phyloP scores from a whole-genome alignment of 495 filamentous ascomycete genomes.

The Chaetomidium leptoderma region DNA sequence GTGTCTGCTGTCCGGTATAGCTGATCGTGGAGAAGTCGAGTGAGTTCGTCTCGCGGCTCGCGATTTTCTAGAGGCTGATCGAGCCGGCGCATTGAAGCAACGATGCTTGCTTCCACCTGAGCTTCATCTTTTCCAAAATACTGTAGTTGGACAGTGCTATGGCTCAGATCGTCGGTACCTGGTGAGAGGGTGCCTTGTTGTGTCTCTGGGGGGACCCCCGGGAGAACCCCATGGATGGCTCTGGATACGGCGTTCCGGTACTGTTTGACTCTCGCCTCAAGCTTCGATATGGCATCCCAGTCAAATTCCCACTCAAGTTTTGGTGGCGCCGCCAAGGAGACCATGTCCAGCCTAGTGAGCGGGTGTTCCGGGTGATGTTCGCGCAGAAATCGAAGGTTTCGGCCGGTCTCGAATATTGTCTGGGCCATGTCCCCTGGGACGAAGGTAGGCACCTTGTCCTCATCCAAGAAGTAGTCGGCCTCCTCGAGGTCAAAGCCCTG shows the following conservation, averaged over 20 bases:
- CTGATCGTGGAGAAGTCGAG: conserved; percentile 27
- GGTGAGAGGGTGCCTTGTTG: neutral
- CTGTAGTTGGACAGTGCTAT: conserved; percentile 27
- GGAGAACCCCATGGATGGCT: conserved; percentile 32
- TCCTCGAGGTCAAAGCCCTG: conserved; percentile 48
- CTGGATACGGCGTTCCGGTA: conserved; percentile 56
- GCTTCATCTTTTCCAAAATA: conserved; percentile 49
- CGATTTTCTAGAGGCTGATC: conserved; percentile 29
- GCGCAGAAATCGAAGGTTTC: conserved; percentile 69
- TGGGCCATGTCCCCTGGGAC: conserved; percentile 60
- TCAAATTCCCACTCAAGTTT: conserved; percentile 67
- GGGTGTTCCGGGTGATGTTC: conserved; percentile 74
- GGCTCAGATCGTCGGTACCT: neutral
- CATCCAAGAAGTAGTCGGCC: conserved; percentile 57
- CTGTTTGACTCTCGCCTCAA: conserved; percentile 56
- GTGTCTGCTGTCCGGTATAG: conserved; percentile 24
- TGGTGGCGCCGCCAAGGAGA: conserved; percentile 48
- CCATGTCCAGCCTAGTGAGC: conserved; percentile 50
- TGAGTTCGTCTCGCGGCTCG: conserved; percentile 31
- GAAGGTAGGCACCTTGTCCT: conserved; percentile 61
- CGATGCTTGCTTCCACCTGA: conserved; percentile 45
- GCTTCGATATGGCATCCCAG: conserved; percentile 65
- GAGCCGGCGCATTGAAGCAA: conserved; percentile 49
- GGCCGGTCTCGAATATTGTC: conserved; percentile 70
- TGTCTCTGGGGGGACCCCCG: neutral